These are phyloP conservation scores for Amphichorda felina DNA, from an alignment of 2,329 filamentous ascomycete genomes.

Conservation along the genomic window DNA sequence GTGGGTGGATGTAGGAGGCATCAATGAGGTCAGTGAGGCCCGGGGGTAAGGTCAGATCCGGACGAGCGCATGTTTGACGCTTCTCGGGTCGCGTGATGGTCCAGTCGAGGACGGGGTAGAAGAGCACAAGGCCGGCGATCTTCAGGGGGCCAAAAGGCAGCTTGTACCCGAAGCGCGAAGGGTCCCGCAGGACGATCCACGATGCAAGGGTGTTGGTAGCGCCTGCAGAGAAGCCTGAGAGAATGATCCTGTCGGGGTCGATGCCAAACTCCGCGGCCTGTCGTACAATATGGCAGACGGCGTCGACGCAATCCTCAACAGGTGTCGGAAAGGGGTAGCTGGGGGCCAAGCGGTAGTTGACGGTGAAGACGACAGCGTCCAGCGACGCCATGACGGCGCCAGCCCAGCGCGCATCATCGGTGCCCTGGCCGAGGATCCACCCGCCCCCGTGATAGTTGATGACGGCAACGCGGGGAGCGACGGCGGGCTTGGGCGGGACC, in stretches of 20 bases:
- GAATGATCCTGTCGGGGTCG: constrained; percentile 40
- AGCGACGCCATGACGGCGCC: constrained; percentile 36
- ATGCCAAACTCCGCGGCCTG: constrained; percentile 45
- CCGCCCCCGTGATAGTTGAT: constrained; percentile 60
- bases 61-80: constrained; percentile 37
- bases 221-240: constrained; percentile 54
- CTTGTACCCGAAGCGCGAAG: constrained; percentile 25
- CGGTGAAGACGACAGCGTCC: constrained; percentile 47
- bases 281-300: constrained; percentile 46
- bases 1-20: constrained; percentile 46
- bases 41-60: constrained; percentile 45
- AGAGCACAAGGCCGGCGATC: constrained; percentile 42
- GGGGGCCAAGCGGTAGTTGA: constrained; percentile 58
- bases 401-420: constrained; percentile 52
- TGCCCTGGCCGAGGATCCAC: constrained; percentile 50
- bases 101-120: constrained; percentile 53
- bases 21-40: constrained; percentile 52
- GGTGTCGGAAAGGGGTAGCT: constrained; percentile 52
- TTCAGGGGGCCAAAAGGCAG: constrained; percentile 22
- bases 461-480: constrained; percentile 36
- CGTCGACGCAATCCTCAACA: constrained; percentile 54
- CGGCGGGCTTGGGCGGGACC: constrained; percentile 20
- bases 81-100: constrained; percentile 44
- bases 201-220: constrained; percentile 41
- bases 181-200: constrained; percentile 31